Percentiles rank a stretch among this genome's conserved stretches.
Evolutionary conservation across 2,329 filamentous ascomycete species (phyloP).

Genomic region (Dichotomopilus funicola): DNA sequence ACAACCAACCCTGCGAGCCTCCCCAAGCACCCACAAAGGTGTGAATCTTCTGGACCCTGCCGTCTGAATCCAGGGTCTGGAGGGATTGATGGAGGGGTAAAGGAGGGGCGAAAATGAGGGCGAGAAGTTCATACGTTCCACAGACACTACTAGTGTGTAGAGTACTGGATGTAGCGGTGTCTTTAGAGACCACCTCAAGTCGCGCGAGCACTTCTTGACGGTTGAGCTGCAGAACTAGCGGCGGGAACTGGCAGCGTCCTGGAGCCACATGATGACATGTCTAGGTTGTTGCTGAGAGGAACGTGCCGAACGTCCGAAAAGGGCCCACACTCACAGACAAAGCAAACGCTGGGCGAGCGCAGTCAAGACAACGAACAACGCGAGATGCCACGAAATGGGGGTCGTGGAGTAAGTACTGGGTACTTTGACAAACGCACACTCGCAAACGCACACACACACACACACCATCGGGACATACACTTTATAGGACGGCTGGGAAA

Average conservation of each 20-base stretch:
- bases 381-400: background rate
- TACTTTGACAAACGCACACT: too few relatives aligned
- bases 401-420: too few relatives aligned
- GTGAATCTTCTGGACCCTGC: background rate
- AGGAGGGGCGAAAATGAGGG: background rate
- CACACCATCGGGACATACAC: too few relatives aligned
- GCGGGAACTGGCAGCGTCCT: background rate
- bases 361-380: background rate
- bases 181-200: background rate
- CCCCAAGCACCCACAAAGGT: background rate
- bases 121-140: too few relatives aligned
- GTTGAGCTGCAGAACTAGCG: background rate
- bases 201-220: background rate
- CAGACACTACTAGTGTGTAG: too few relatives aligned
- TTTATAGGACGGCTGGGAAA: too few relatives aligned
- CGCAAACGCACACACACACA: too few relatives aligned
- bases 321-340: background rate
- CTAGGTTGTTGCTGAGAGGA: background rate
- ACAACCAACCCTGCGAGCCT: background rate
- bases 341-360: background rate
- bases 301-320: conserved; percentile 2
- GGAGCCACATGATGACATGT: conserved; percentile 1
- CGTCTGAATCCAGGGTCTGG: background rate
- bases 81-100: background rate
- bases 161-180: too few relatives aligned